phyloP scores from a whole-genome alignment of 495 filamentous ascomycete species.

The Penicillium taxi region DNA sequence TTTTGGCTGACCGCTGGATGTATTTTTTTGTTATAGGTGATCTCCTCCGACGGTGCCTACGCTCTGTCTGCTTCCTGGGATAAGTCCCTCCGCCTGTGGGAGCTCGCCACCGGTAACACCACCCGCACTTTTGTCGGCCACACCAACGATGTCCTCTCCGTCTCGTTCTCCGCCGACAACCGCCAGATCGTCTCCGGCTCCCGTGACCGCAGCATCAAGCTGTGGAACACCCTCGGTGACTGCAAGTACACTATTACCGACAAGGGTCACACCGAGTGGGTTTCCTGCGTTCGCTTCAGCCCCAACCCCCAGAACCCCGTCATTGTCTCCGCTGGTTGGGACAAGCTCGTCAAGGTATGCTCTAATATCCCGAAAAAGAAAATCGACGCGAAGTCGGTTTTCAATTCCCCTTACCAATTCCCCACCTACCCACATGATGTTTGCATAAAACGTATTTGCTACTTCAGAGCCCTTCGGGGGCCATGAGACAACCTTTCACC shows the following conservation, averaged over 20 bases:
- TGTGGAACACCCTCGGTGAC: constrained; percentile 99
- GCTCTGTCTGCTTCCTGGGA: constrained; percentile 99
- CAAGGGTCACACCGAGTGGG: constrained; percentile 99
- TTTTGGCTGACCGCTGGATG: constrained; percentile 34
- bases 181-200: constrained; percentile 99
- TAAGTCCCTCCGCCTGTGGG: constrained; percentile 99
- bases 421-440: constrained; percentile 67
- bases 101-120: constrained; percentile 91
- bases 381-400: no score
- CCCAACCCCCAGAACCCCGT: constrained; percentile 99
- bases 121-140: constrained; percentile 98
- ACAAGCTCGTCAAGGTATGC: constrained; percentile 99
- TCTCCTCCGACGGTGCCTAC: constrained; percentile 99
- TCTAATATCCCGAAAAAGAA: constrained; percentile 4
- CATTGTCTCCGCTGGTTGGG: constrained; percentile 97
- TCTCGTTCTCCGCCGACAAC: constrained; percentile 99
- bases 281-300: constrained; percentile 98
- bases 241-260: constrained; percentile 99
- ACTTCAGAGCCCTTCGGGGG: constrained; percentile 95
- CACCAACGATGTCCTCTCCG: constrained; percentile 98
- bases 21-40: constrained; percentile 58
- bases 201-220: constrained; percentile 97
- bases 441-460: constrained; percentile 99
- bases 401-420: constrained; percentile 5
- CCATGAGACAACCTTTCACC: constrained; percentile 97